Percentiles rank a stretch among this genome's conserved stretches.
These are phyloP conservation scores for Suhomyces vadensis DNA, from an alignment of 805 yeast species.

Conservation along the genomic window DNA sequence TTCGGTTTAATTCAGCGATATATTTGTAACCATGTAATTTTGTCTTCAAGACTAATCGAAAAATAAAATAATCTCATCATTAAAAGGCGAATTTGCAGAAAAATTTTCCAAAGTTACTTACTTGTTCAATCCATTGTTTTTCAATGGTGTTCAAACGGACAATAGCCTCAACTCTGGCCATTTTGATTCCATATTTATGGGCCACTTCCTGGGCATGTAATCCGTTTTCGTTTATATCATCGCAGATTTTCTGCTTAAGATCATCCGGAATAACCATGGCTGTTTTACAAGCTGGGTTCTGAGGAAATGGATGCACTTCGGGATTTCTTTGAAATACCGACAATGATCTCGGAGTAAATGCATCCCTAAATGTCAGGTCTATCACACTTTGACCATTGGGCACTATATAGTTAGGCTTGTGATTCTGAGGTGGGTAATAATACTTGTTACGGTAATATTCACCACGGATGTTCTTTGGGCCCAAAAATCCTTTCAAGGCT, in stretches of 20 bases:
- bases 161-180: constrained; percentile 89
- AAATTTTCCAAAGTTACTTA: constrained; percentile 41
- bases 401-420: constrained; percentile 70
- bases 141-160: constrained; percentile 68
- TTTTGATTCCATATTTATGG: constrained; percentile 72
- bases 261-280: constrained; percentile 59
- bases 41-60: constrained; percentile 86
- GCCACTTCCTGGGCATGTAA: constrained; percentile 72
- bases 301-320: constrained; percentile 77
- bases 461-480: constrained; percentile 82
- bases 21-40: constrained; percentile 51
- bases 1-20: constrained; percentile 18
- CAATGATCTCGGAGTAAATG: constrained; percentile 20
- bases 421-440: constrained; percentile 63
- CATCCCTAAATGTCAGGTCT: constrained; percentile 22
- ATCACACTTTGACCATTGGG: constrained; percentile 48
- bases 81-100: background rate
- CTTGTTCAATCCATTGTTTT: constrained; percentile 56
- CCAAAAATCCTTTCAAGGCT: constrained; percentile 72
- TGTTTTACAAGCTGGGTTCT: constrained; percentile 67
- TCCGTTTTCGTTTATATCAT: constrained; percentile 54
- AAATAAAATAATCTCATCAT: constrained; percentile 48
- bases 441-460: constrained; percentile 78
- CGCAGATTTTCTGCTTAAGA: constrained; percentile 60
- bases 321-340: constrained; percentile 20